Evolutionary conservation across 2,329 filamentous ascomycete genomes (phyloP).

Genomic region (Lojkania enalia): DNA sequence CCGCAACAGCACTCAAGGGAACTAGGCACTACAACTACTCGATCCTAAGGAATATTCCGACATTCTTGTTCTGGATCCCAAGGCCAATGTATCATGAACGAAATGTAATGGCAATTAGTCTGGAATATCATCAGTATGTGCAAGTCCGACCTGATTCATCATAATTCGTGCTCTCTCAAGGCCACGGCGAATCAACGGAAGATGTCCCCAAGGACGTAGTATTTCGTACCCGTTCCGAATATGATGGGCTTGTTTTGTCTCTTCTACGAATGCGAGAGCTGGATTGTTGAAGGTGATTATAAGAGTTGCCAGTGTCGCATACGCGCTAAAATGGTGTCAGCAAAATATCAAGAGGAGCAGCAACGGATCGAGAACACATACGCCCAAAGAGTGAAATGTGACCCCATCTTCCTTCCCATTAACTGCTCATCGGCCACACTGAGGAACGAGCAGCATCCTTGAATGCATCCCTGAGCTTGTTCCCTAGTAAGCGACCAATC

Average conservation of each 20-base stretch:
- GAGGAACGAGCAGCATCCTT: conserved; percentile 20
- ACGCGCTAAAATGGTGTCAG: conserved; percentile 14
- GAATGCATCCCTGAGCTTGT: conserved; percentile 22
- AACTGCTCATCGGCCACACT: conserved; percentile 29
- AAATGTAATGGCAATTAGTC: too few relatives aligned
- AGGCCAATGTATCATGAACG: too few relatives aligned
- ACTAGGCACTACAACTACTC: background rate
- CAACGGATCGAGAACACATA: too few relatives aligned
- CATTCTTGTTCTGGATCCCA: too few relatives aligned
- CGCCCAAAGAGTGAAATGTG: conserved; percentile 26
- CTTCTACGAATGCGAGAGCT: conserved; percentile 24
- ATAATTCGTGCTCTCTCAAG: conserved; percentile 24
- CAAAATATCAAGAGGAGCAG: background rate
- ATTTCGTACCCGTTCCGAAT: conserved; percentile 29
- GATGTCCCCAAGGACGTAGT: conserved; percentile 25
- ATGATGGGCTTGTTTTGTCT: conserved; percentile 25
- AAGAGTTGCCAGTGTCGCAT: conserved; percentile 24
- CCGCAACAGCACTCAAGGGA: conserved; percentile 9
- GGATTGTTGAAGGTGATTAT: conserved; percentile 24
- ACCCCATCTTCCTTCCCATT: conserved; percentile 28
- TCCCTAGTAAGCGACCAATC: conserved; percentile 22
- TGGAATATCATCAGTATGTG: conserved; percentile 16
- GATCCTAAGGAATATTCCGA: too few relatives aligned
- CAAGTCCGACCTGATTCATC: conserved; percentile 24
- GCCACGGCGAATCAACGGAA: conserved; percentile 23